Evolutionary conservation across 192 early-diverging fungal genomes (phyloP).

Genomic region (Thamnidium elegans): DNA sequence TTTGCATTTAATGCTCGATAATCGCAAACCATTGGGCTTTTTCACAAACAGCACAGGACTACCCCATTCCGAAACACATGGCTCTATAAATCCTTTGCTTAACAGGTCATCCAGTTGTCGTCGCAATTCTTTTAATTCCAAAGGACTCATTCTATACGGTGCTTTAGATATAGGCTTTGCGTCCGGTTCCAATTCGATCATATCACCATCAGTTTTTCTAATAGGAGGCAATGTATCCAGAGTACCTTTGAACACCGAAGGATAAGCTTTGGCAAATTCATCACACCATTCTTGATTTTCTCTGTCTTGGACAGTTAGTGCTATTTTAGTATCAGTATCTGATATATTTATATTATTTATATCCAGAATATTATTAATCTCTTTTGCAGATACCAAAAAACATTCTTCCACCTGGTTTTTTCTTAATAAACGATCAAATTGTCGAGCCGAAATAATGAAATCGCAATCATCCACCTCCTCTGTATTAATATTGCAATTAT

Average conservation of each 20-base stretch:
- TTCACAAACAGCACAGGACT: slow-evolving; percentile 45
- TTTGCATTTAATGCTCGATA: slow-evolving; percentile 52
- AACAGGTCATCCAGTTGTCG: slow-evolving; percentile 27
- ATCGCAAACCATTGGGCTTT: slow-evolving; percentile 56
- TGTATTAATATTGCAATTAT: no score
- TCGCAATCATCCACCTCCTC: not conserved
- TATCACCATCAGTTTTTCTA: not conserved
- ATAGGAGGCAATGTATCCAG: not conserved
- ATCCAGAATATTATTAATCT: not conserved
- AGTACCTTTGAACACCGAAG: not conserved
- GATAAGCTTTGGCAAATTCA: not conserved
- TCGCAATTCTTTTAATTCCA: slow-evolving; percentile 29
- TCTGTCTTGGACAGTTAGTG: no score
- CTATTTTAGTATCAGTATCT: not conserved
- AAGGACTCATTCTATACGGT: not conserved
- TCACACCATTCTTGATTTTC: not conserved
- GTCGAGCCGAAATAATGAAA: not conserved
- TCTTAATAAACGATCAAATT: not conserved
- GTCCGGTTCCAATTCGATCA: no score
- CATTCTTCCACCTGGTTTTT: not conserved
- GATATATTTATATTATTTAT: not conserved
- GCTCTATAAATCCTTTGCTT: slow-evolving; percentile 28
- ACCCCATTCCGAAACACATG: slow-evolving; percentile 35
- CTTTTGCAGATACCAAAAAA: not conserved
- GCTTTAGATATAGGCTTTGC: not conserved